Evolutionary conservation across 306 rosid genomes (phyloP).

Genomic region (Phaseolus lunatus): DNA sequence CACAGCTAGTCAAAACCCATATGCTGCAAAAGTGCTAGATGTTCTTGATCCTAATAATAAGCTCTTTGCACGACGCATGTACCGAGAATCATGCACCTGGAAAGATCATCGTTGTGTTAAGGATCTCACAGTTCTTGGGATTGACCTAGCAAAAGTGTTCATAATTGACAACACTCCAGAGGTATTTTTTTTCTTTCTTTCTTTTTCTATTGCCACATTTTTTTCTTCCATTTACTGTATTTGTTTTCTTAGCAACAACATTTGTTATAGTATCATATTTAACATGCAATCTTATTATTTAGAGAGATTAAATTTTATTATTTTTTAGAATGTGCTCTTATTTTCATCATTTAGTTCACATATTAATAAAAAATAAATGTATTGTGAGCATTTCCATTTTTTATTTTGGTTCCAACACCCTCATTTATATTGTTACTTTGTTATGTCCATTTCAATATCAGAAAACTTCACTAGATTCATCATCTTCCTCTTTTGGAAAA

Average conservation of each 20-base stretch:
- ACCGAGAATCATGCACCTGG: conserved; percentile 79
- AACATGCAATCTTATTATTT: background rate
- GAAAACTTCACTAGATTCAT: background rate
- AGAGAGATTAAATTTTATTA: background rate
- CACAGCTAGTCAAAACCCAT: conserved; percentile 83
- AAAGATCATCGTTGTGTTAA: conserved; percentile 69
- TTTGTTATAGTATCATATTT: no score
- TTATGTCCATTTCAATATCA: conserved; percentile 16
- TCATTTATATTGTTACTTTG: background rate
- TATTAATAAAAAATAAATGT: background rate
- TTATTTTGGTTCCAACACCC: background rate
- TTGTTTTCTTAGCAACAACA: background rate
- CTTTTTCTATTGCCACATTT: no score
- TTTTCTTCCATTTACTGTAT: background rate
- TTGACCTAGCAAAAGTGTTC: conserved; percentile 81
- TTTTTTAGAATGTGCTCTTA: background rate
- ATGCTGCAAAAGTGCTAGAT: conserved; percentile 83
- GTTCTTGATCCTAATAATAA: conserved; percentile 71
- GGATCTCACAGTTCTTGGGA: conserved; percentile 87
- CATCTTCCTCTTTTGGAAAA: background rate
- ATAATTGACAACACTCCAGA: conserved; percentile 92
- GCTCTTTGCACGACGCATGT: conserved; percentile 68
- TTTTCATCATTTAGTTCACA: background rate
- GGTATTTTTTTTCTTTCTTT: conserved; percentile 53
- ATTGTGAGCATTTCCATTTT: background rate